Conservation (phyloP, 768 basidiomycete species). For the Mycena venus region DNA sequence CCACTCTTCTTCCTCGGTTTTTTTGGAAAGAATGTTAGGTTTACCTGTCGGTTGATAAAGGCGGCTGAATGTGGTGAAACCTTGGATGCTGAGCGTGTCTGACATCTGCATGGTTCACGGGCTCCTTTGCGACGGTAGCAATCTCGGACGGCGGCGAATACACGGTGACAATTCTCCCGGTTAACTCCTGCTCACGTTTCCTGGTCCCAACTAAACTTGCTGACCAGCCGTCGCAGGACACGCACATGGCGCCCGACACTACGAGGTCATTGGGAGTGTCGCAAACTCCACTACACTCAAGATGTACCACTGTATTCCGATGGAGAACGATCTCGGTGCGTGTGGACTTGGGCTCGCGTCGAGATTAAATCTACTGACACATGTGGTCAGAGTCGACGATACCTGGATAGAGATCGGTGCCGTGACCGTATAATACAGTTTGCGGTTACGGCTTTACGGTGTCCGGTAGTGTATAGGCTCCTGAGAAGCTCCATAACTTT, state of each 20-base stretch:
- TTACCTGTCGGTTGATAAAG: slow-evolving; percentile 73
- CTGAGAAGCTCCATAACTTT: too few relatives aligned
- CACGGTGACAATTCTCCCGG: slow-evolving; percentile 55
- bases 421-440: too few relatives aligned
- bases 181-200: slow-evolving; percentile 41
- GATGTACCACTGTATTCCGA: slow-evolving; percentile 64
- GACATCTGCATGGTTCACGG: slow-evolving; percentile 49
- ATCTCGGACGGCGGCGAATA: slow-evolving; percentile 79
- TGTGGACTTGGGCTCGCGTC: slow-evolving; percentile 6
- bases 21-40: slow-evolving; percentile 67
- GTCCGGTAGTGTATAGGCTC: too few relatives aligned
- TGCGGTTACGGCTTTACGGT: too few relatives aligned
- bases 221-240: slow-evolving; percentile 46
- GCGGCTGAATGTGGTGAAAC: slow-evolving; percentile 42
- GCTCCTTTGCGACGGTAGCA: slow-evolving; percentile 67
- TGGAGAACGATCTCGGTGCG: slow-evolving; percentile 77
- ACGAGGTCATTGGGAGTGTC: slow-evolving; percentile 79
- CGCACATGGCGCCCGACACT: slow-evolving; percentile 57
- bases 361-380: background rate
- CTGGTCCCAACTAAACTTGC: background rate
- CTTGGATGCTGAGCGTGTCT: slow-evolving; percentile 7
- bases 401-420: too few relatives aligned
- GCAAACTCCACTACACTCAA: slow-evolving; percentile 68
- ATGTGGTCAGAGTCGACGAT: background rate
- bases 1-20: slow-evolving; percentile 66